Base-by-base conservation (phyloP, 306 rosid genomes). In the Begonia loranthoides region DNA sequence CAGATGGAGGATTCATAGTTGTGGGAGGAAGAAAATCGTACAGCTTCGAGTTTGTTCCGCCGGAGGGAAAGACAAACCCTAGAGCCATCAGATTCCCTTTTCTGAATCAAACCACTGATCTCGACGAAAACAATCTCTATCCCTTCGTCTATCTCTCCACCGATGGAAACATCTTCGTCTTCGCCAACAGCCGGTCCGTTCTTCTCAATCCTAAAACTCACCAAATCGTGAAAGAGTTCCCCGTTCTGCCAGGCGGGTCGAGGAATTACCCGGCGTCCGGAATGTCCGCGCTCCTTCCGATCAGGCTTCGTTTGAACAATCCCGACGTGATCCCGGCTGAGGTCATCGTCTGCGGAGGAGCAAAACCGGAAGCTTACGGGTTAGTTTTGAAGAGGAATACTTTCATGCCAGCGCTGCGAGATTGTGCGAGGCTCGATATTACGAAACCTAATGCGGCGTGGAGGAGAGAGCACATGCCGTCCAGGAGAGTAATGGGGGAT, bases 231-330 rank as follows among this genome's bases (percentile, higher is more conserved):
- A 64, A 76, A 0, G 83, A 79, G 24, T 79, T 21, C 50, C 94
- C 88, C 0, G 47, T 54, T 47, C 63, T 92, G 14, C 41, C 43
- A 0, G 96, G 96, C 0, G 96, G 96, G 4, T 66, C 94, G 1
- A 61, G 99, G 0, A 86, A 83, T 86, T 92, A 92, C 76, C 96
- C 99, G 0, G 81, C 96, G 1, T 86, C 96, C 0, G 99, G 73
- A 15, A 80, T 75, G 89, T 92, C 96, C 0, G 72, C 71, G 0
- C 72, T 92, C 24, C 81, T 92, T 17, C 99, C 99, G 0, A 33
- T 86, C 46, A 60, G 60, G 1, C 81, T 92, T 13, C 6, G 51
- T 0, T 54, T 51, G 24, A 9, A 9, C n/a, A 58, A 57, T 14
- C 15, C 64, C 0, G 4, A 2, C 0, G 12, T 17, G 2, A 51